phyloP scores from a whole-genome alignment of 441 rosid species.

The Populus hybrid region DNA sequence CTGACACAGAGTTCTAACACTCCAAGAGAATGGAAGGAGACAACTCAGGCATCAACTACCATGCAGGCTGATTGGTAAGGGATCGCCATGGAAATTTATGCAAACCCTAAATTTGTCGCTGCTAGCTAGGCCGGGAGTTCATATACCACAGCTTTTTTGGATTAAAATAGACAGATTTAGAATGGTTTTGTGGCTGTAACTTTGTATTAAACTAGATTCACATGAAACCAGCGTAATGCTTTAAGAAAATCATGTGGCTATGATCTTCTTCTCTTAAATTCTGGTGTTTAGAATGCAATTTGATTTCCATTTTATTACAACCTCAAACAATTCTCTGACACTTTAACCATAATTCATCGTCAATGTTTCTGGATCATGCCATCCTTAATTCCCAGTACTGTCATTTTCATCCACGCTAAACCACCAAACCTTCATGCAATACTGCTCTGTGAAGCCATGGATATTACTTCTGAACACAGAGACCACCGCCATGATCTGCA shows the following conservation, averaged over 20 bases:
- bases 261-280: too few species aligned
- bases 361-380: neutral
- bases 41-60: neutral
- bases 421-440: neutral
- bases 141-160: neutral
- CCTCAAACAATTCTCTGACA: neutral
- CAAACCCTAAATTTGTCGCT: neutral
- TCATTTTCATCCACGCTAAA: neutral
- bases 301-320: neutral
- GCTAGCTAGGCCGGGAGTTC: neutral
- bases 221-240: neutral
- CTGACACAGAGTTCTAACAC: neutral
- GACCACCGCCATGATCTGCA: too few species aligned
- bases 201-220: neutral
- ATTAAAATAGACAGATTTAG: neutral
- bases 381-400: neutral
- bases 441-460: neutral
- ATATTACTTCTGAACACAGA: too few species aligned
- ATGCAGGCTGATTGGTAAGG: neutral
- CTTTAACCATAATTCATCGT: neutral
- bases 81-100: neutral
- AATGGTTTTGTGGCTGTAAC: neutral
- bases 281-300: neutral
- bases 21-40: neutral
- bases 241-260: neutral